Percentiles rank a stretch among this genome's conserved stretches.
Conservation (phyloP, 805 yeast species). For the Metschnikowia amazonensis region DNA sequence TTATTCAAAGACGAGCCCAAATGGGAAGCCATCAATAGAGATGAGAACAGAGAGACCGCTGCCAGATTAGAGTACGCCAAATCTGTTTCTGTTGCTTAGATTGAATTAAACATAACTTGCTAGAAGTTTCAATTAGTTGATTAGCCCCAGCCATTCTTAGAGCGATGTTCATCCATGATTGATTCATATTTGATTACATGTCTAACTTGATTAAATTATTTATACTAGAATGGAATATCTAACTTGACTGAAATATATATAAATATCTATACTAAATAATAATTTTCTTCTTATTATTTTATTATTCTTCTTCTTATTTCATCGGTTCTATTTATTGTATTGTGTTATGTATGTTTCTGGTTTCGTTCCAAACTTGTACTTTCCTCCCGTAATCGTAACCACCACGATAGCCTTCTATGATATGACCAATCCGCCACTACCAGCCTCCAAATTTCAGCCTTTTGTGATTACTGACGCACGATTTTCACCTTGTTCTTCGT, state of each 20-base stretch:
- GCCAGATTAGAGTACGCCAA: slow-evolving; percentile 36
- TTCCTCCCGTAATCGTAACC: background rate
- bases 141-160: no score
- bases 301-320: background rate
- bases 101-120: background rate
- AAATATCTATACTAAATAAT: no score
- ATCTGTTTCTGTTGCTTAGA: slow-evolving; percentile 24
- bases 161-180: background rate
- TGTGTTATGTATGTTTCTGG: background rate
- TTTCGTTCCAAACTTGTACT: background rate
- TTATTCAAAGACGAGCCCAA: slow-evolving; percentile 93
- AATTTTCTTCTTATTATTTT: no score
- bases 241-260: no score
- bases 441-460: background rate
- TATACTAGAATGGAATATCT: no score
- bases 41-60: slow-evolving; percentile 33
- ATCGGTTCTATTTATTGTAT: background rate
- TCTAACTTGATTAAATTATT: no score
- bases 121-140: no score
- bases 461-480: slow-evolving; percentile 23
- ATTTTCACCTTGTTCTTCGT: slow-evolving; percentile 40
- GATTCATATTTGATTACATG: no score
- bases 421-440: no score
- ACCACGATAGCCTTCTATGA: background rate
- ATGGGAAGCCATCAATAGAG: slow-evolving; percentile 85